phyloP scores from a whole-genome alignment of 1,139 yeast genomes.

The Nakaseomyces glabratus region DNA sequence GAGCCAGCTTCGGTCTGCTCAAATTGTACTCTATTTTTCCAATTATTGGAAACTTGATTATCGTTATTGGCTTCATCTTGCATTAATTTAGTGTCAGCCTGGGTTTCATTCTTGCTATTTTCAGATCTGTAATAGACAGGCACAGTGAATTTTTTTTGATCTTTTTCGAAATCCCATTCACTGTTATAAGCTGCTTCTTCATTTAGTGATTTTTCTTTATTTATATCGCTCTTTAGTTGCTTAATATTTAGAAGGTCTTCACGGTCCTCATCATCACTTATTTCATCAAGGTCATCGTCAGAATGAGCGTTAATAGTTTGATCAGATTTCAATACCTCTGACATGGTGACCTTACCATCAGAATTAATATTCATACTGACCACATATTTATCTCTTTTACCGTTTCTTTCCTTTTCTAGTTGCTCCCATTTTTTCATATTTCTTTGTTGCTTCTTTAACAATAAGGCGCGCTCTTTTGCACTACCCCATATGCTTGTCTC shows the following conservation, averaged over 20 bases:
- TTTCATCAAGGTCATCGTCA: constrained; percentile 24
- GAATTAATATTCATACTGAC: constrained; percentile 64
- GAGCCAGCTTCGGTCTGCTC: constrained; percentile 15
- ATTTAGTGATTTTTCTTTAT: constrained; percentile 26
- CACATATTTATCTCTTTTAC: constrained; percentile 58
- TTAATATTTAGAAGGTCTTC: constrained; percentile 29
- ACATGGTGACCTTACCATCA: constrained; percentile 58
- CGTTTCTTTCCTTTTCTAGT: constrained; percentile 48
- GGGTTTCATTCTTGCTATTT: constrained; percentile 1
- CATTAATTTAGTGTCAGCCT: neutral
- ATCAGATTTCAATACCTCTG: constrained; percentile 20
- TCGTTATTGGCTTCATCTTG: constrained; percentile 5
- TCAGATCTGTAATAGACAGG: constrained; percentile 27
- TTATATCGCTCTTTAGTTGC: constrained; percentile 32
- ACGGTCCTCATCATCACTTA: constrained; percentile 28
- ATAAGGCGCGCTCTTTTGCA: constrained; percentile 78
- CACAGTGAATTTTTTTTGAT: constrained; percentile 40
- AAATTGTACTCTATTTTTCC: constrained; percentile 21
- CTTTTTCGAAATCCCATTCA: constrained; percentile 53
- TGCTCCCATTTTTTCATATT: constrained; percentile 56
- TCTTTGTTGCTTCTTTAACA: constrained; percentile 72
- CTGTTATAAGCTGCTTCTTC: constrained; percentile 31
- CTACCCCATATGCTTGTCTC: constrained; percentile 91
- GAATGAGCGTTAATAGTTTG: constrained; percentile 18
- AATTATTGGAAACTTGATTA: constrained; percentile 1